A percentile compares a stretch with the other conserved stretches of the same genome.
Evolutionary conservation across 352 stramenopile species (phyloP).

Genomic region (Phytophthora ramorum): DNA sequence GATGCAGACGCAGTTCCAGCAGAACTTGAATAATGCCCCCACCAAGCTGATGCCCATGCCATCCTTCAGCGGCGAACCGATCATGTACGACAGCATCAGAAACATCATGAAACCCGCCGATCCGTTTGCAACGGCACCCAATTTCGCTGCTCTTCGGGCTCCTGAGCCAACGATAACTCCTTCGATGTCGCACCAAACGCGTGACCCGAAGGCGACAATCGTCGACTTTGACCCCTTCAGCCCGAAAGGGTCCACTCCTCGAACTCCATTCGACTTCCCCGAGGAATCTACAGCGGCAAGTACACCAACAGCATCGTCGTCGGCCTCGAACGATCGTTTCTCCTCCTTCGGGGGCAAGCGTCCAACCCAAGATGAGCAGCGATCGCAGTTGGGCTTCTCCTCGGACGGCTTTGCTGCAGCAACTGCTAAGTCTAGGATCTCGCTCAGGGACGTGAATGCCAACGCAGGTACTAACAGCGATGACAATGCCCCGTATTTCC

Average conservation of each 20-base stretch:
- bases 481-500: constrained; percentile 68
- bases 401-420: constrained; percentile 51
- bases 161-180: constrained; percentile 39
- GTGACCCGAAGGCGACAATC: constrained; percentile 54
- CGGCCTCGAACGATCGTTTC: constrained; percentile 51
- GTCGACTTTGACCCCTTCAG: constrained; percentile 82
- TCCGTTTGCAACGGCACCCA: constrained; percentile 50
- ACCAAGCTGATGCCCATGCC: constrained; percentile 41
- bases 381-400: constrained; percentile 63
- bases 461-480: constrained; percentile 23
- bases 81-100: constrained; percentile 73
- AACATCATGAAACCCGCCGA: constrained; percentile 60
- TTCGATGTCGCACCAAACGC: constrained; percentile 32
- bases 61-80: constrained; percentile 48
- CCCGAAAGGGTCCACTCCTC: constrained; percentile 58
- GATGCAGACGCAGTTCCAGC: constrained; percentile 39
- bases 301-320: constrained; percentile 19
- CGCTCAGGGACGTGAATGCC: constrained; percentile 44
- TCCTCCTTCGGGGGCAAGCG: constrained; percentile 47
- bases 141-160: constrained; percentile 25
- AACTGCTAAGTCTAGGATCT: constrained; percentile 44
- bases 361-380: constrained; percentile 71
- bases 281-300: constrained; percentile 13
- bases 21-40: constrained; percentile 18
- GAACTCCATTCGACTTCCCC: constrained; percentile 54